Conservation (phyloP, 768 basidiomycete genomes). For the Boletus fagicola region DNA sequence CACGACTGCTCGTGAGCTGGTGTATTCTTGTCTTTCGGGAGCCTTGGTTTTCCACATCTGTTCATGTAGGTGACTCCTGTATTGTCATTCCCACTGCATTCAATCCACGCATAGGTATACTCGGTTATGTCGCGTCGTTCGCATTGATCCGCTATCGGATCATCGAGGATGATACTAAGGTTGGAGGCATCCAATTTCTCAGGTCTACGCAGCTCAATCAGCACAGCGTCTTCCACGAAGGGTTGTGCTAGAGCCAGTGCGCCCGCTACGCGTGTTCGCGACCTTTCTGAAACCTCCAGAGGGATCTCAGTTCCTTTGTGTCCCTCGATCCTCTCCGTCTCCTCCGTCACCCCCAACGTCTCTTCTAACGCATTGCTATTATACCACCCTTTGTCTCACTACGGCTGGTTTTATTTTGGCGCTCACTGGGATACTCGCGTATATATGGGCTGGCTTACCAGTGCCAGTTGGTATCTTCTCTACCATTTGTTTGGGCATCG, state of each 20-base stretch:
- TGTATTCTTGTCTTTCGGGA: conserved; percentile 31
- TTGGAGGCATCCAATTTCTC: neutral
- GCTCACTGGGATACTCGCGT: conserved; percentile 27
- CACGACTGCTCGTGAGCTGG: conserved; percentile 17
- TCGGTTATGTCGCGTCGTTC: conserved; percentile 30
- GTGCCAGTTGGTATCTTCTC: conserved; percentile 28
- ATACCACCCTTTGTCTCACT: conserved; percentile 25
- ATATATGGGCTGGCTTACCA: conserved; percentile 26
- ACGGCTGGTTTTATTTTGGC: conserved; percentile 26
- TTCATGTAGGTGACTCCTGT: conserved; percentile 21
- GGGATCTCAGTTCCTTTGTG: neutral
- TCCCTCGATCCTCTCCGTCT: neutral
- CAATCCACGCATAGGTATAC: conserved; percentile 20
- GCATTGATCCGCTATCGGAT: conserved; percentile 29
- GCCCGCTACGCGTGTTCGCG: neutral
- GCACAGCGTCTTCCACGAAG: conserved; percentile 8
- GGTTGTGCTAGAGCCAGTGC: conserved; percentile 18
- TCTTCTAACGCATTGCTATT: conserved; percentile 27
- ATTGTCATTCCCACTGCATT: neutral
- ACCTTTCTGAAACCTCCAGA: neutral
- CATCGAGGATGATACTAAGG: conserved; percentile 23
- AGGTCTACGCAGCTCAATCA: conserved; percentile 2
- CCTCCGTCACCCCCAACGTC: conserved; percentile 14
- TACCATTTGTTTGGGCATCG: conserved; percentile 26
- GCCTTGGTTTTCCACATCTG: conserved; percentile 33